Base-by-base conservation (phyloP, 2,329 filamentous ascomycete species). In the Colletotrichum noveboracense region DNA sequence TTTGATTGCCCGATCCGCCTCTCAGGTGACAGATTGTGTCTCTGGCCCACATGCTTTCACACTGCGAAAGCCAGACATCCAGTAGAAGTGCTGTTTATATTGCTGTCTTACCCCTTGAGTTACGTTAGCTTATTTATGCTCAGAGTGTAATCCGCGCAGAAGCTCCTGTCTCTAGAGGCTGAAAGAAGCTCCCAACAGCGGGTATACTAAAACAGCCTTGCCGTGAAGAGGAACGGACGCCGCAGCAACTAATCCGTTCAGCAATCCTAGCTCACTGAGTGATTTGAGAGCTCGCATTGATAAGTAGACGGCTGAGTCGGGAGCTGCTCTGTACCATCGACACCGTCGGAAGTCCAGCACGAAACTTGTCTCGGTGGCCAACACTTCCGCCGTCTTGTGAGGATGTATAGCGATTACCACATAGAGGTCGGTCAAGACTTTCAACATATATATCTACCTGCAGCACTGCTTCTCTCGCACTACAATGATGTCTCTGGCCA, bases 61-160 rank as follows among this genome's bases (percentile, higher is more conserved):
- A n/a, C 3, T 2, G 5, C 18, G 6, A 43, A 18, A 38, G 36
- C 16, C 36, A 38, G 36, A 38, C 14, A 38, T 8, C 14, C 4
- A 3, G 0, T 38, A 1, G 7, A 38, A 4, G 0, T 1, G 14
- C 34, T 36, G 0, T 0, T 3, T 8, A 4, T 0, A 43, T n/a
- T 43, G 5, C 9, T n/a, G 18, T n/a, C 38, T 43, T 43, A 0
- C 38, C 18, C 18, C 18, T n/a, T 6, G 18, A n/a, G 9, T 43
- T 43, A n/a, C 5, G 18, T 43, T 43, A 6, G 38, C 18, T n/a
- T 43, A 3, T 43, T 43, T n/a, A 43, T 43, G 5, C 6, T 4
- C 18, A n/a, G 38, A 48, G 5, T 12, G 38, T n/a, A 12, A 48
- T 48, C 18, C 38, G 3, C 18, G 9, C 38, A n/a, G 38, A 48